Evolutionary conservation across 805 yeast species (phyloP), one percentile per base, ranked within the genome.

Genomic region (Spencermartinsiella europaea): DNA sequence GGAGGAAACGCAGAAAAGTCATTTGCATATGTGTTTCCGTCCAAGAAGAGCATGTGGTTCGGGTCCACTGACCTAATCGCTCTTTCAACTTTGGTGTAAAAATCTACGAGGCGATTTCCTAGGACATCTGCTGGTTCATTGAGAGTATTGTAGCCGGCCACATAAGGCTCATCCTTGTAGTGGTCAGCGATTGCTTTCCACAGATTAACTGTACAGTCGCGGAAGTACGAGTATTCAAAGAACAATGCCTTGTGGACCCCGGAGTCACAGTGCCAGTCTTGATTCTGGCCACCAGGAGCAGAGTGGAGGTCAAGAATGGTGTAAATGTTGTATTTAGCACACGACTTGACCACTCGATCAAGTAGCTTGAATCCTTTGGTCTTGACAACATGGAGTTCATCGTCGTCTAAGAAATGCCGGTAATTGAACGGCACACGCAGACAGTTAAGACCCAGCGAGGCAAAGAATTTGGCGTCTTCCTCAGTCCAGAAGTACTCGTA

Each of bases 131-230:
- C 74, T 3, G 80, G 80, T 56, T 75, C 80, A 57, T 75, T 75
- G 58, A 75, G 62, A n/a, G 77, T 56, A 74, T 75, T 75, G 60
- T 73, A 75, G n/a, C 80, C 80, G 4, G 79, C 79, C 46, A 75
- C 69, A 73, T 73, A 73, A n/a, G 62, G 55, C 55, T 75, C 74
- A 47, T 68, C 72, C 51, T 64, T 67, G 55, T 75, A 75, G 57
- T 72, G 68, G 38, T 60, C 60, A 4, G 79, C 79, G 34, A 75
- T 56, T 45, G 68, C 64, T 4, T 49, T 55, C 79, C 79, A 75
- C 44, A 75, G 62, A 54, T 73, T 66, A 40, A 72, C 63, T 19
- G 72, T 63, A 7, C 68, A 65, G 52, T 75, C 79, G 59, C 73
- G 78, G 63, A 73, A 73, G 21, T 68, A 64, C 53, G 69, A 69